These are phyloP conservation scores for Iberis amara DNA, from an alignment of 441 rosid genomes.

Conservation along the genomic window DNA sequence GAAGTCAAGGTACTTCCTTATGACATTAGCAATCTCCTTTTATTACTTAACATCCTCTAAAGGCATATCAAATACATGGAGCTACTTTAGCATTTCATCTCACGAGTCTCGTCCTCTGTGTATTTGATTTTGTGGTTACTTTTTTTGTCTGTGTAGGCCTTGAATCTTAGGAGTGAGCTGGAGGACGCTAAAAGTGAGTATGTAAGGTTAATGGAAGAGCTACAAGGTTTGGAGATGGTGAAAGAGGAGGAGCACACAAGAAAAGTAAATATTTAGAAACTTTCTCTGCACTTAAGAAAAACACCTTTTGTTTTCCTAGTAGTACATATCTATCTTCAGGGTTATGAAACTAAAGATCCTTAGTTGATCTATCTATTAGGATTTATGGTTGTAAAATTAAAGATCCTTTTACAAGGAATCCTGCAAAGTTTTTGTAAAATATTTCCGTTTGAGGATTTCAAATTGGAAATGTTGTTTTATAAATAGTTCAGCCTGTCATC, in stretches of 20 bases:
- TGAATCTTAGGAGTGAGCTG: conserved; percentile 45
- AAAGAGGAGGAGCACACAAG: conserved; percentile 35
- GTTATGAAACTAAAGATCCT: conserved; percentile 1
- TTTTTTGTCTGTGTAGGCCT: conserved; percentile 37
- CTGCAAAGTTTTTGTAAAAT: neutral
- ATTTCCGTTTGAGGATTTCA: too few relatives aligned
- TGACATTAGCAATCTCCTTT: neutral
- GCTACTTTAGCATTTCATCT: too few relatives aligned
- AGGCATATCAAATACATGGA: neutral
- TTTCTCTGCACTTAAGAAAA: conserved; percentile 4
- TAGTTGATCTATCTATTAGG: too few relatives aligned
- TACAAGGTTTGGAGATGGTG: conserved; percentile 36
- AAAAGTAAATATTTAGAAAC: conserved; percentile 32
- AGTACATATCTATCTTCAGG: conserved; percentile 10
- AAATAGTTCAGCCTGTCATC: too few relatives aligned
- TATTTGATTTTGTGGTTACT: neutral
- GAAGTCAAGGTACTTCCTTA: conserved; percentile 48
- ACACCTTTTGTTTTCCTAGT: neutral
- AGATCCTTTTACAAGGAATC: too few relatives aligned
- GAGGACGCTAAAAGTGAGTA: conserved; percentile 41
- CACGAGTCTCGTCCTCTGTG: too few relatives aligned
- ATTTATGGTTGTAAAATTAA: too few relatives aligned
- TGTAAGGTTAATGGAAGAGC: conserved; percentile 41
- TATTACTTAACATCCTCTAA: conserved; percentile 2
- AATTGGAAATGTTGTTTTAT: too few relatives aligned